phyloP scores from a whole-genome alignment of 2,329 filamentous ascomycete genomes.

The Fonsecaea monophora region DNA sequence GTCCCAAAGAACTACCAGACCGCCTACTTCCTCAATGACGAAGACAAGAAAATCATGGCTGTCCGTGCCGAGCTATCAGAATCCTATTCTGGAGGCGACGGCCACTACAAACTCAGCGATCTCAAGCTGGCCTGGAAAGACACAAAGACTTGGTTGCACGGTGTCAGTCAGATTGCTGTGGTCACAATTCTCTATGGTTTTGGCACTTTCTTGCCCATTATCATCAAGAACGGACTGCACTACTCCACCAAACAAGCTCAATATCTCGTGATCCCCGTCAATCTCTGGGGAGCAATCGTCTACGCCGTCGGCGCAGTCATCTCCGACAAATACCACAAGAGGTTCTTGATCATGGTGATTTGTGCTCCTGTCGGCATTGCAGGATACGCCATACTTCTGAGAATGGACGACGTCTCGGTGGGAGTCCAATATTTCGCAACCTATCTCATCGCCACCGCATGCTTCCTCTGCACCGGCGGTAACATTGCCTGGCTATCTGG shows the following conservation, averaged over 20 bases:
- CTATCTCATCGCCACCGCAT: constrained; percentile 42
- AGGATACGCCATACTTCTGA: constrained; percentile 46
- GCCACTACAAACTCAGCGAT: constrained; percentile 42
- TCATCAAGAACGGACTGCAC: constrained; percentile 58
- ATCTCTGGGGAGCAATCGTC: constrained; percentile 44
- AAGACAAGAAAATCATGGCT: constrained; percentile 46
- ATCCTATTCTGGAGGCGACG: constrained; percentile 38
- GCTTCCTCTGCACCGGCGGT: constrained; percentile 46
- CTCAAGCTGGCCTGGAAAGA: constrained; percentile 43
- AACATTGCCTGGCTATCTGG: constrained; percentile 43
- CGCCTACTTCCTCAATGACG: constrained; percentile 43
- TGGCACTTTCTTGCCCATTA: constrained; percentile 64
- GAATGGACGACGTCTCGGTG: constrained; percentile 36
- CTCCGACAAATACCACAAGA: constrained; percentile 43
- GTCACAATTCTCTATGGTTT: constrained; percentile 50
- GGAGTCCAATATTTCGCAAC: constrained; percentile 43
- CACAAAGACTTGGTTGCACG: constrained; percentile 44
- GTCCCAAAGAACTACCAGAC: constrained; percentile 45
- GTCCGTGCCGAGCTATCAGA: constrained; percentile 45
- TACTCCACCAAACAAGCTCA: constrained; percentile 55
- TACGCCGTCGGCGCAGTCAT: constrained; percentile 42
- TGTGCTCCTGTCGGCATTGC: constrained; percentile 44
- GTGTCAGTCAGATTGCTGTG: constrained; percentile 46
- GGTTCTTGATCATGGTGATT: constrained; percentile 47
- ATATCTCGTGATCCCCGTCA: constrained; percentile 47